A percentile compares a stretch with the other conserved stretches of the same genome.
Evolutionary conservation across 1,284 basidiomycete species (phyloP).

Genomic region (Gymnopus androsaceus): DNA sequence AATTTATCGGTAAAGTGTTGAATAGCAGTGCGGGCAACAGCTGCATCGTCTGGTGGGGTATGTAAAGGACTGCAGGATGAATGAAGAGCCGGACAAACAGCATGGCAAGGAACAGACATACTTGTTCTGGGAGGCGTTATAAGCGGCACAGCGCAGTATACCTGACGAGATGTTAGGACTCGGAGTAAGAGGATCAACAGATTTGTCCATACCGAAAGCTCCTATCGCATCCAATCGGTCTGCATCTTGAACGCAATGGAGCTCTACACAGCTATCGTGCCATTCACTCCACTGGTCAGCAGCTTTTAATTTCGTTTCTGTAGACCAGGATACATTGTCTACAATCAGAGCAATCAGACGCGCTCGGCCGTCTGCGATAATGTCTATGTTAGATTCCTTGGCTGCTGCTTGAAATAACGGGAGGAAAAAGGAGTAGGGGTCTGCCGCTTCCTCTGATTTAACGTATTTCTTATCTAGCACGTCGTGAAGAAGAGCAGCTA

Average conservation of each 20-base stretch:
- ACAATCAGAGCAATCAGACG: conserved; percentile 62
- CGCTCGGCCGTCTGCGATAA: conserved; percentile 63
- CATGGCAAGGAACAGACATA: conserved; percentile 30
- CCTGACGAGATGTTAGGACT: conserved; percentile 53
- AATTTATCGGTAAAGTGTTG: conserved; percentile 90
- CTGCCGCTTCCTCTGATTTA: conserved; percentile 52
- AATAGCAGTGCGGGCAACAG: conserved; percentile 60
- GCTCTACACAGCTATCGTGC: conserved; percentile 77
- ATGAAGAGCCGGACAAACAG: conserved; percentile 11
- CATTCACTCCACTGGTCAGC: conserved; percentile 62
- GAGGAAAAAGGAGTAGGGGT: conserved; percentile 66
- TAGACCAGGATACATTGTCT: conserved; percentile 85
- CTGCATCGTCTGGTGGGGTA: conserved; percentile 52
- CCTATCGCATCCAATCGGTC: conserved; percentile 93
- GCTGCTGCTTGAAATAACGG: conserved; percentile 62
- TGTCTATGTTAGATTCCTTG: conserved; percentile 47
- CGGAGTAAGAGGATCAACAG: conserved; percentile 2
- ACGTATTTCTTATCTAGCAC: conserved; percentile 87
- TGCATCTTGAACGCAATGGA: conserved; percentile 92
- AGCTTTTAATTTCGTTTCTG: conserved; percentile 71
- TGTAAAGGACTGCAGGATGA: conserved; percentile 59
- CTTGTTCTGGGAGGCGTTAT: conserved; percentile 68
- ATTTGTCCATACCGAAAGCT: conserved; percentile 67
- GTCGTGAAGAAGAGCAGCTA: conserved; percentile 86
- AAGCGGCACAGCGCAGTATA: conserved; percentile 86